Base-by-base conservation (phyloP, 2,329 filamentous ascomycete species). In the Venturia aucupariae region DNA sequence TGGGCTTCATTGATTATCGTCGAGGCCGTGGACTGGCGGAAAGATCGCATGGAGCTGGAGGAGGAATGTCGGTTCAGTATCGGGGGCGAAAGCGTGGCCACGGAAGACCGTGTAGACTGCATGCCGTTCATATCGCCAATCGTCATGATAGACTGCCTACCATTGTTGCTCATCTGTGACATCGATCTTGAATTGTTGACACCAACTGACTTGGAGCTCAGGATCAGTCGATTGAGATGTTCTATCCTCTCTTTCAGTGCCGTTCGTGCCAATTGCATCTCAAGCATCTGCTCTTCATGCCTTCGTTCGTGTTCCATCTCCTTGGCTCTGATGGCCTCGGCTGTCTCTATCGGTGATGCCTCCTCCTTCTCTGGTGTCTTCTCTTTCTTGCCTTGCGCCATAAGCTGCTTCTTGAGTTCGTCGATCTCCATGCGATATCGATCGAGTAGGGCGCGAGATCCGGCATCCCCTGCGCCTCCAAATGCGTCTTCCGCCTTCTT, bases 241-340 rank as follows among this genome's bases (percentile, higher is more conserved):
- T 97, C 92, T 70, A 99, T 99, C 38, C 94, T 88, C 79, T 99
- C 94, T 75, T 97, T 99, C 64, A 99, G 79, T 0, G 94, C 94
- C 0, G 94, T 99, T 51, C 94, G 86, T 39, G 94, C 94, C 59
- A 99, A 83, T 74, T 99, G 94, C 90, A 99, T 97, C 76, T 99
- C 94, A 64, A 99, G 82, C 84, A 99, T 93, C 75, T 99, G 94
- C 78, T 97, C 94, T 73, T 97, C 92, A 69, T 97, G 94, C 46
- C 92, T 86, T 69, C 90, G 85, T 69, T 92, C 87, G 8, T 90
- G 89, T 75, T 97, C 90, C 30, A 78, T 68, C 69, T 88, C 85
- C 73, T 94, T 87, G 30, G 15, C 27, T 22, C 87, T 82, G 48
- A 81, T 86, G 69, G 70, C 74, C 51, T 87, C 84, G 71, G 94